Base-by-base conservation (phyloP, 2,329 filamentous ascomycete species). In the Chaetomiaceae sp. region DNA sequence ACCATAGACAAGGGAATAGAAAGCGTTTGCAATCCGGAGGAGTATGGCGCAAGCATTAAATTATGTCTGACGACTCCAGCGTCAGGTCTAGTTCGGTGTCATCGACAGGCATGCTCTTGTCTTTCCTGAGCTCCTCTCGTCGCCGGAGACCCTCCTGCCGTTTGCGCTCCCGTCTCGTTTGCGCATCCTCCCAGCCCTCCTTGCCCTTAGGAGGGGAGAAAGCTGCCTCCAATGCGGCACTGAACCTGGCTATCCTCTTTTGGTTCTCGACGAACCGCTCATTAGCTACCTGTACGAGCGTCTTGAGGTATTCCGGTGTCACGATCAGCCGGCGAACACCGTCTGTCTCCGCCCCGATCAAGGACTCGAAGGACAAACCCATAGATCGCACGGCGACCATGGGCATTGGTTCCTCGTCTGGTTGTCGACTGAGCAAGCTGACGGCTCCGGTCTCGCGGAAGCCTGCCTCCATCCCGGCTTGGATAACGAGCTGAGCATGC, bases 401-500 rank as follows among this genome's bases (percentile, higher is more conserved):
- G 2, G 90, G 90, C 17, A 68, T 79, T 0, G 69, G 58, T 3
- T 72, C 68, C 17, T 70, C 69, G 12, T 68, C 67, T 2, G 63
- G 50, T 17, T 25, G 46, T 23, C 45, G 50, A 1, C 66, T 62
- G 1, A 70, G 69, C 43, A 89, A 67, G 64, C 86, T 89, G 54
- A 95, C 78, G 46, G 92, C 86, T 17, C 92, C 92, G 55, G 88
- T 94, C 71, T 97, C 92, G 14, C 92, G 84, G 67, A 96, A 96
- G 0, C 92, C 92, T 4, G 90, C 87, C 62, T 84, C 81, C 9
- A 92, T 76, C 1, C 88, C 91, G 40, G 88, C 88, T 11, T 84
- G 78, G 14, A 96, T 79, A 17, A 95, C 76, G 8, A 80, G 75
- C 60, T 95, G 87, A 4, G 92, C 90, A 63, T 92, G 82, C 12